phyloP scores from a whole-genome alignment of 2,329 filamentous ascomycete species.

The Talaromyces sp. region DNA sequence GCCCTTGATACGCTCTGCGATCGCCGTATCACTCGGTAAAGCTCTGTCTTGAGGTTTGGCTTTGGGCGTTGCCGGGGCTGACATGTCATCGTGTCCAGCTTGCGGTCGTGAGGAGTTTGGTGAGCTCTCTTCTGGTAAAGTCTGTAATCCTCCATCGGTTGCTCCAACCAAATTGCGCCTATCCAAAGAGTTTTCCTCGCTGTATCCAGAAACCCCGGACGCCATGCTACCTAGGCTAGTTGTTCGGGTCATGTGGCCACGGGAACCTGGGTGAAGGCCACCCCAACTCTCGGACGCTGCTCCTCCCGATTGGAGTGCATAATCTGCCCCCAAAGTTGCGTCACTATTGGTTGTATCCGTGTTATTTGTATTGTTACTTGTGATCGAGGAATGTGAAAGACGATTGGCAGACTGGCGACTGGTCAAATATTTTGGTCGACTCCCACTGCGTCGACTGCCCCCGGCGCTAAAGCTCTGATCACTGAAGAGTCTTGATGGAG shows the following conservation, averaged over 20 bases:
- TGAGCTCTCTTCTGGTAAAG: conserved; percentile 59
- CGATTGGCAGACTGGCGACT: conserved; percentile 60
- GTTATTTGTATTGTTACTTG: conserved; percentile 56
- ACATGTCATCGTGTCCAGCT: conserved; percentile 40
- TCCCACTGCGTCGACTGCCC: conserved; percentile 36
- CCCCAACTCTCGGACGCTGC: conserved; percentile 58
- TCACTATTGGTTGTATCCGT: conserved; percentile 70
- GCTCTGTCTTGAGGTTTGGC: conserved; percentile 58
- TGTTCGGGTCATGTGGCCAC: conserved; percentile 65
- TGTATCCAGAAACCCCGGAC: conserved; percentile 66
- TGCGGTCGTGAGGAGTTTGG: conserved; percentile 44
- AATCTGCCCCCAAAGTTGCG: conserved; percentile 74
- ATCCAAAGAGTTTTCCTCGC: conserved; percentile 51
- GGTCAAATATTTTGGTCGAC: conserved; percentile 59
- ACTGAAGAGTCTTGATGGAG: conserved; percentile 28
- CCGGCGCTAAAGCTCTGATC: conserved; percentile 30
- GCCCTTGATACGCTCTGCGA: conserved; percentile 84
- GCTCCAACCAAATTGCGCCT: conserved; percentile 44
- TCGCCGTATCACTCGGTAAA: conserved; percentile 81
- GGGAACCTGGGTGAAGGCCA: conserved; percentile 28
- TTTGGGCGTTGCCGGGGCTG: conserved; percentile 71
- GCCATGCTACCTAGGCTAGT: conserved; percentile 89
- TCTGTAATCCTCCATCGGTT: conserved; percentile 55
- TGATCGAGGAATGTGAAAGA: conserved; percentile 60
- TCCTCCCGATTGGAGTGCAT: conserved; percentile 79